Evolutionary conservation across 352 stramenopile genomes (phyloP).

Genomic region (Phytophthora hybrid): DNA sequence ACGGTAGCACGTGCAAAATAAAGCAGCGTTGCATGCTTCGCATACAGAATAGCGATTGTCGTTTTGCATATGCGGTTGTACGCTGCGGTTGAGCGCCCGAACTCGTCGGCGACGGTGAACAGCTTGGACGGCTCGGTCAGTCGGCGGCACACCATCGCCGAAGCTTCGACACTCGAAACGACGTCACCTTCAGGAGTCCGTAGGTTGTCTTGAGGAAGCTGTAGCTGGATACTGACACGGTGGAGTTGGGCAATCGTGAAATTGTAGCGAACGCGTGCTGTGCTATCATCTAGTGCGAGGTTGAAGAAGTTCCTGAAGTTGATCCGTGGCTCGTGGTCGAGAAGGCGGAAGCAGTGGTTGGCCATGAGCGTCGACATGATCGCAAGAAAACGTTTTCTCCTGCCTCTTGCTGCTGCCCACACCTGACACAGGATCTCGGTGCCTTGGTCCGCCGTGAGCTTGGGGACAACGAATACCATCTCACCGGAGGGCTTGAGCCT

Average conservation of each 20-base stretch:
- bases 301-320: constrained; percentile 8
- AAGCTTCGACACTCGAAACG: constrained; percentile 2
- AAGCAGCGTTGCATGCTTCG: background rate
- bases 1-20: background rate
- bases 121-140: constrained; percentile 11
- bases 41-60: background rate
- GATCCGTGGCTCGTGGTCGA: constrained; percentile 4
- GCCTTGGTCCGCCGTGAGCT: constrained; percentile 8
- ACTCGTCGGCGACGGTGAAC: constrained; percentile 11
- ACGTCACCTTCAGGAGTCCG: background rate
- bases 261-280: constrained; percentile 11
- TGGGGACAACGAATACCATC: constrained; percentile 11
- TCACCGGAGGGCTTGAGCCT: background rate
- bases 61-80: constrained; percentile 4
- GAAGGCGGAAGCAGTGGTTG: constrained; percentile 5
- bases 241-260: constrained; percentile 5
- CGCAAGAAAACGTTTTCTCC: constrained; percentile 1
- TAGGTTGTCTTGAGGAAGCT: background rate
- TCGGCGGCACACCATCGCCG: constrained; percentile 4
- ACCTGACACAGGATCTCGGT: background rate
- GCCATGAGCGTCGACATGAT: constrained; percentile 5
- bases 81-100: background rate
- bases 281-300: background rate
- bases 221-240: background rate
- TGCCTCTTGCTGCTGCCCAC: background rate